phyloP scores from a whole-genome alignment of 1,139 yeast genomes.

The Groenewaldozyma sp. region DNA sequence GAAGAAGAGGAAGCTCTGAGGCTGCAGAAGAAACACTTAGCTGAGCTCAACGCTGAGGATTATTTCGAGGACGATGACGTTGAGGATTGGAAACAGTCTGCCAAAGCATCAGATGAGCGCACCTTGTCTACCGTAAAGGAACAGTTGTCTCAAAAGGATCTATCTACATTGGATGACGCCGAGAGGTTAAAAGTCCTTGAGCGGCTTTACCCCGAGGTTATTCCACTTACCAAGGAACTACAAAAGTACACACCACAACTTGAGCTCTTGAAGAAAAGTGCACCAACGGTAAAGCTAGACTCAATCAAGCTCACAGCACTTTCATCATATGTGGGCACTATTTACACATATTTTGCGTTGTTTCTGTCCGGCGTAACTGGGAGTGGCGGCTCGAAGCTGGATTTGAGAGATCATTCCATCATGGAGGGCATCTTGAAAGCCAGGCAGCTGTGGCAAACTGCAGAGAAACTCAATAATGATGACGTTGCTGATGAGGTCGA shows the following conservation, averaged over 20 bases:
- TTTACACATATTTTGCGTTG: conserved; percentile 67
- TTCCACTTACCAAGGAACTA: conserved; percentile 66
- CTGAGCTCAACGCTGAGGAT: conserved; percentile 73
- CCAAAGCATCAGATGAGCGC: conserved; percentile 27
- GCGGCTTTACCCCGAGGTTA: conserved; percentile 60
- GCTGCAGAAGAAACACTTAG: conserved; percentile 76
- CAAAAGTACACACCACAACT: conserved; percentile 39
- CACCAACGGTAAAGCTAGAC: conserved; percentile 20
- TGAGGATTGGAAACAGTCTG: conserved; percentile 37
- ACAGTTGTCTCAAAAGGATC: conserved; percentile 30
- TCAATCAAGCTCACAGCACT: conserved; percentile 58
- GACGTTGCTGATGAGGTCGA: conserved; percentile 9
- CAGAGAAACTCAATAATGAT: conserved; percentile 16
- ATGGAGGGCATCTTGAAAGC: conserved; percentile 78
- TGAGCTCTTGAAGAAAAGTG: conserved; percentile 25
- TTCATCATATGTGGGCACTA: conserved; percentile 65
- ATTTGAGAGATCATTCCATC: conserved; percentile 78
- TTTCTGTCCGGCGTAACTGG: conserved; percentile 41
- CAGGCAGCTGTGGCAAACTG: conserved; percentile 74
- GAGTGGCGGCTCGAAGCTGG: conserved; percentile 43
- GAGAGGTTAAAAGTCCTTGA: conserved; percentile 24
- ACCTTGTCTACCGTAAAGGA: conserved; percentile 9
- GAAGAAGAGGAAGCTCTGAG: conserved; percentile 85
- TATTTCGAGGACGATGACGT: conserved; percentile 74
- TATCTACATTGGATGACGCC: conserved; percentile 33